Evolutionary conservation across 306 rosid genomes (phyloP), one percentile per base, ranked within the genome.

Genomic region (Rosa multiflora): DNA sequence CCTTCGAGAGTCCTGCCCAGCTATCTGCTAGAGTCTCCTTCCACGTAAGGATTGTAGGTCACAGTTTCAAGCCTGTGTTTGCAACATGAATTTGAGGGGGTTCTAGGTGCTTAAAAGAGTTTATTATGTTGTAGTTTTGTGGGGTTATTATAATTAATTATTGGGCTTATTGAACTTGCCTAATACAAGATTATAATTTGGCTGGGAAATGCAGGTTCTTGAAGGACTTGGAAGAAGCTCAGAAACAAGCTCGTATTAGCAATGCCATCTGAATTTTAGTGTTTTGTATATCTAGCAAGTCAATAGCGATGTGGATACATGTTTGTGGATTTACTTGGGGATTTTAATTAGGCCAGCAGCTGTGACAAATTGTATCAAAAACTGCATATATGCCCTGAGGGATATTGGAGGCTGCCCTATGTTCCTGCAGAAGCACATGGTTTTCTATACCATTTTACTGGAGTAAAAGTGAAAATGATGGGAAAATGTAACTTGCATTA

Each of bases 221-320:
- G 77, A 93, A 79, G 91, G 99, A 93, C 87, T 88, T 95, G 87
- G 97, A 95, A 93, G 98, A 95, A 89, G 98, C 97, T 87, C 96
- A 93, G 77, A 91, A 88, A 84, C 83, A 83, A 71, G 85, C 91
- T 84, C 97, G 91, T 59, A 84, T 85, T n/a, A 92, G 89, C 82
- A 77, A 85, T 29, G 62, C 85, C 21, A 46, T 89, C 74, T 95
- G 90, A 95, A 80, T 67, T 21, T 51, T 0, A 17, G 56, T 72
- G 48, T 44, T 62, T 58, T 80, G 72, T 82, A 79, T 62, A 64
- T 66, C 83, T 79, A 39, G 78, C 79, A 43, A 77, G 42, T 69
- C 32, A 73, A 74, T 77, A 82, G 55, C 72, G 79, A 21, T 43
- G 66, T 81, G 80, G 73, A 81, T 67, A 53, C 67, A 63, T 73